These are phyloP conservation scores for Barnettozyma sp. DNA, from an alignment of 805 yeast genomes.

Conservation along the genomic window DNA sequence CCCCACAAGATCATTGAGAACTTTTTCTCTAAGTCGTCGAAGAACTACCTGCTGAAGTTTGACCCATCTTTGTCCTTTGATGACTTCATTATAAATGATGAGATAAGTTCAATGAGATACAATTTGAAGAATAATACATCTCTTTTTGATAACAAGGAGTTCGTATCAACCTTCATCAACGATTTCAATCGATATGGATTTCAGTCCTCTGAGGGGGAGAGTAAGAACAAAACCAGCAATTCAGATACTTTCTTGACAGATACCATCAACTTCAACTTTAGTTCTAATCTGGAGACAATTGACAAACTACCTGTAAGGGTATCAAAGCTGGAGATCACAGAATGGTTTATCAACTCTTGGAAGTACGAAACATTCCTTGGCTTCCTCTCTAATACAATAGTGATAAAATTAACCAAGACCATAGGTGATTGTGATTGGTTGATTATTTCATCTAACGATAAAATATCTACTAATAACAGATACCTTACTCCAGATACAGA, in stretches of 20 bases:
- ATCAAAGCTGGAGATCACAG: conserved; percentile 31
- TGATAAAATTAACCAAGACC: conserved; percentile 29
- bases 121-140: conserved; percentile 19
- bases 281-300: conserved; percentile 21
- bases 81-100: conserved; percentile 23
- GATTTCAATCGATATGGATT: conserved; percentile 24
- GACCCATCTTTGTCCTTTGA: conserved; percentile 27
- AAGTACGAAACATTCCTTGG: conserved; percentile 33
- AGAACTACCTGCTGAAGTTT: conserved; percentile 28
- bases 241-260: conserved; percentile 23
- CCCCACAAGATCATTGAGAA: conserved; percentile 30
- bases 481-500: conserved; percentile 23
- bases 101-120: conserved; percentile 20
- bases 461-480: conserved; percentile 24
- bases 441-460: conserved; percentile 29
- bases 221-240: conserved; percentile 15
- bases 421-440: conserved; percentile 36
- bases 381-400: conserved; percentile 29
- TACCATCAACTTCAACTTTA: conserved; percentile 26
- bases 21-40: conserved; percentile 31
- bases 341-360: conserved; percentile 36
- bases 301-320: conserved; percentile 27
- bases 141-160: conserved; percentile 21
- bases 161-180: conserved; percentile 23
- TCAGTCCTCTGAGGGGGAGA: conserved; percentile 16